Evolutionary conservation across 1,139 yeast species (phyloP).

Genomic region (Yamadazyma diddensiae): DNA sequence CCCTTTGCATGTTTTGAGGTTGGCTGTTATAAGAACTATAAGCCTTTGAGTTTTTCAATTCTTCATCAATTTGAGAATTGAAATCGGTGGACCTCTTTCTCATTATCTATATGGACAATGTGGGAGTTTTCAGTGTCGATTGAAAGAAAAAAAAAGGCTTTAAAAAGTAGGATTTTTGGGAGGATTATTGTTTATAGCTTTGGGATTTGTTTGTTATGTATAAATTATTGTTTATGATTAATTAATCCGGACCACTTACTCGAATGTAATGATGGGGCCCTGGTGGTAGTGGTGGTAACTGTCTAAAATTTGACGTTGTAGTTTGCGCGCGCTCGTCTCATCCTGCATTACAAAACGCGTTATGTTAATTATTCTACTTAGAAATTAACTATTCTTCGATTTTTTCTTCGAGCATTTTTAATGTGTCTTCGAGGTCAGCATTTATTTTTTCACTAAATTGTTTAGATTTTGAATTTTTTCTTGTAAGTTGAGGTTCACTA

Average conservation of each 20-base stretch:
- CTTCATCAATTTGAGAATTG: slow-evolving; percentile 28
- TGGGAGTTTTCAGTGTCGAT: too few relatives aligned
- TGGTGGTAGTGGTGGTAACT: too few relatives aligned
- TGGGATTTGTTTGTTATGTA: too few relatives aligned
- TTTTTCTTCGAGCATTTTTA: slow-evolving; percentile 42
- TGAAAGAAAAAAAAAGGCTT: too few relatives aligned
- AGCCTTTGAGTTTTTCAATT: slow-evolving; percentile 33
- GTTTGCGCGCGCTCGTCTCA: neutral
- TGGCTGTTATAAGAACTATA: slow-evolving; percentile 18
- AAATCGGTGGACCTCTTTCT: slow-evolving; percentile 26
- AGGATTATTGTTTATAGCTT: too few relatives aligned
- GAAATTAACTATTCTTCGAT: slow-evolving; percentile 17
- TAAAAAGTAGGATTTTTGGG: too few relatives aligned
- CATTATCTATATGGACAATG: too few relatives aligned
- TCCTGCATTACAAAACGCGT: neutral
- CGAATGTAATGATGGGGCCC: too few relatives aligned
- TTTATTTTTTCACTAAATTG: slow-evolving; percentile 29
- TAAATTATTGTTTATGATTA: too few relatives aligned
- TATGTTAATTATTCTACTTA: neutral
- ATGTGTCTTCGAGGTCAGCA: slow-evolving; percentile 35
- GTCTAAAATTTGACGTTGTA: neutral
- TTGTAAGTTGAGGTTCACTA: slow-evolving; percentile 9
- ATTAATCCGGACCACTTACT: too few relatives aligned
- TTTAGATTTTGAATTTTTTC: slow-evolving; percentile 26
- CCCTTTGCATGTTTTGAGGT: slow-evolving; percentile 19